These are phyloP conservation scores for Stephania cephalantha DNA, from an alignment of 164 flowering plant genomes.

Conservation along the genomic window DNA sequence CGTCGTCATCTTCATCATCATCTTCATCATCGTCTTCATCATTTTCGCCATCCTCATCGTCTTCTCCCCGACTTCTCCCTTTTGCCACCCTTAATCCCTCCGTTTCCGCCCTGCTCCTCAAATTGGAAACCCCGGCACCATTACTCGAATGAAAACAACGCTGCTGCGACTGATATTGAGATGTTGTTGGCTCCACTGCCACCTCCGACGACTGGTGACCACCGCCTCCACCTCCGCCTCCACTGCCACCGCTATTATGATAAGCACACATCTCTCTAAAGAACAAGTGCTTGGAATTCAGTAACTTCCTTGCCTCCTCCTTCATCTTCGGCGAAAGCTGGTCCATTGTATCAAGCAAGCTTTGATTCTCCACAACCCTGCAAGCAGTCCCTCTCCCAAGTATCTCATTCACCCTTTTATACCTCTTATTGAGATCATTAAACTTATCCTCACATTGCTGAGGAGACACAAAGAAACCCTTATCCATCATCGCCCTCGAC, in stretches of 20 bases:
- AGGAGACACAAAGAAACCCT: slow-evolving; percentile 82
- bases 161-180: slow-evolving; percentile 23
- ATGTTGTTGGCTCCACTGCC: slow-evolving; percentile 22
- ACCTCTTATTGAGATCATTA: slow-evolving; percentile 94
- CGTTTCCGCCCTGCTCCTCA: slow-evolving; percentile 18
- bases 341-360: slow-evolving; percentile 69
- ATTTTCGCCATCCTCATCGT: slow-evolving; percentile 14
- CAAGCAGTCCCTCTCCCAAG: slow-evolving; percentile 85
- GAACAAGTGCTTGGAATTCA: slow-evolving; percentile 90
- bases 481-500: slow-evolving; percentile 83
- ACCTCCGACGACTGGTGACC: slow-evolving; percentile 28
- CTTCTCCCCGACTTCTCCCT: too few relatives aligned
- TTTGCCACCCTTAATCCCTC: slow-evolving; percentile 16
- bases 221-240: slow-evolving; percentile 10
- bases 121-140: slow-evolving; percentile 11
- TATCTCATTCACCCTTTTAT: slow-evolving; percentile 90
- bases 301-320: slow-evolving; percentile 75
- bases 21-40: slow-evolving; percentile 34
- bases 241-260: slow-evolving; percentile 62
- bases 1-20: slow-evolving; percentile 40
- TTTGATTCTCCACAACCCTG: slow-evolving; percentile 86
- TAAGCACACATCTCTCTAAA: slow-evolving; percentile 98
- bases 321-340: slow-evolving; percentile 62
- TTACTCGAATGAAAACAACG: slow-evolving; percentile 40
- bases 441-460: slow-evolving; percentile 98